A percentile compares a stretch with the other conserved stretches of the same genome.
Conservation (phyloP, 805 yeast genomes). For the Kodamaea kakaduensis region DNA sequence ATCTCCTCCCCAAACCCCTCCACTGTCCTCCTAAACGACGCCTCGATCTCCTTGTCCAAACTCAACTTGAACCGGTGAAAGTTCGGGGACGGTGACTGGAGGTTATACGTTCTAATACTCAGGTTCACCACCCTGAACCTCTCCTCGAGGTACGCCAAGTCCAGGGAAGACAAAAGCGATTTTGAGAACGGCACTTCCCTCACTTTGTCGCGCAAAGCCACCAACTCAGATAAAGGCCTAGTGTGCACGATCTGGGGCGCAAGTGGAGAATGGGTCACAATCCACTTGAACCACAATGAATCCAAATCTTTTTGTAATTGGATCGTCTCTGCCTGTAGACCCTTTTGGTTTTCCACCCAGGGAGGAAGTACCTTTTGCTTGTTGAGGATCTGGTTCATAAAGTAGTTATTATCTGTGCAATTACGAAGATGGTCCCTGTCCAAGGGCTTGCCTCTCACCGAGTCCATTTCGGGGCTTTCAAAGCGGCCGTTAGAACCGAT, state of each 20-base stretch:
- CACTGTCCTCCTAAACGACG: constrained; percentile 17
- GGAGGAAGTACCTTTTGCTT: constrained; percentile 82
- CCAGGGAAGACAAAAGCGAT: constrained; percentile 5
- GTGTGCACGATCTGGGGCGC: constrained; percentile 2
- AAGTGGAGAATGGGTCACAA: constrained; percentile 9
- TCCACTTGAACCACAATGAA: constrained; percentile 17
- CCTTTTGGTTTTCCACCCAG: constrained; percentile 79
- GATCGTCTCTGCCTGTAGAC: constrained; percentile 46
- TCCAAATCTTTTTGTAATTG: constrained; percentile 46
- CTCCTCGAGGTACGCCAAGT: constrained; percentile 19
- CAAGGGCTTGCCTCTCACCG: constrained; percentile 58
- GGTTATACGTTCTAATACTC: constrained; percentile 31
- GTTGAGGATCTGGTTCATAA: constrained; percentile 70
- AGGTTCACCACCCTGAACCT: constrained; percentile 22
- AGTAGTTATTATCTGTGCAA: constrained; percentile 61
- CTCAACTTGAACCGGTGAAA: constrained; percentile 37
- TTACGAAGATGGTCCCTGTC: constrained; percentile 53
- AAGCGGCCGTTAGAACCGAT: constrained; percentile 69
- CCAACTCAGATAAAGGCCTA: constrained; percentile 4
- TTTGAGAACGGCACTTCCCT: background rate
- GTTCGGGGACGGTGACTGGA: constrained; percentile 35
- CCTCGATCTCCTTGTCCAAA: constrained; percentile 23
- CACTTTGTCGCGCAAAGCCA: constrained; percentile 1
- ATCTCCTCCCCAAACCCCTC: constrained; percentile 13
- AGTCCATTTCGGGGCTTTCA: constrained; percentile 42